These are phyloP conservation scores for Linum tenue DNA, from an alignment of 345 rosid genomes.

Conservation along the genomic window DNA sequence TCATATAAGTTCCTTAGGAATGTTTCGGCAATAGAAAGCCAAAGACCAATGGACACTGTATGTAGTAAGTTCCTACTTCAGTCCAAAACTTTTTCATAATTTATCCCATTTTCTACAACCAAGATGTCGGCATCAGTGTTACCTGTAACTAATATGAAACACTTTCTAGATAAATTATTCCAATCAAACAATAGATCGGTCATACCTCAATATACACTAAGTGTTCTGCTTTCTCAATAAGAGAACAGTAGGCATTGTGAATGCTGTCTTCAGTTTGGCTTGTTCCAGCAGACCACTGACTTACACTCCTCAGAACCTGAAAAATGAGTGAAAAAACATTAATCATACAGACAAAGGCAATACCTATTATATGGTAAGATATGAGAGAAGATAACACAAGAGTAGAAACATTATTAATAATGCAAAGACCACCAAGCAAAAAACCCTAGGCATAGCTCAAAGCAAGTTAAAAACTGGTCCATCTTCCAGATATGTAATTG, in stretches of 20 bases:
- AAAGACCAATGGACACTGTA: not conserved
- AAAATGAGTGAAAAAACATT: slow-evolving; percentile 7
- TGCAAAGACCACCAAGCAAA: slow-evolving; percentile 10
- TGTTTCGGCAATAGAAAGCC: not conserved
- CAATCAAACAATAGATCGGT: not conserved
- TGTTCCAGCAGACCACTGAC: slow-evolving; percentile 99
- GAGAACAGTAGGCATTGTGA: slow-evolving; percentile 90
- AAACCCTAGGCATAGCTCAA: no score
- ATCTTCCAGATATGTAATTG: no score
- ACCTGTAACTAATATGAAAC: not conserved
- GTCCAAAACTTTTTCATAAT: no score
- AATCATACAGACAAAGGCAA: no score
- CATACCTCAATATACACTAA: slow-evolving; percentile 89
- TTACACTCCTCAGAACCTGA: slow-evolving; percentile 95
- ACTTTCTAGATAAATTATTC: no score
- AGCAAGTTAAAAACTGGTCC: no score
- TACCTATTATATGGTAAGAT: not conserved
- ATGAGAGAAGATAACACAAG: slow-evolving; percentile 4
- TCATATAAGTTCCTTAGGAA: not conserved
- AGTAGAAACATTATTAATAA: not conserved
- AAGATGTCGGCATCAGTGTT: not conserved
- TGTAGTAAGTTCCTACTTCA: not conserved
- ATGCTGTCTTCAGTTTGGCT: slow-evolving; percentile 93
- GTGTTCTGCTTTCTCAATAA: slow-evolving; percentile 91
- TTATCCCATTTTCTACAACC: not conserved